Conservation (phyloP, 257 asterid species). For the Solanum ossicruentum region DNA sequence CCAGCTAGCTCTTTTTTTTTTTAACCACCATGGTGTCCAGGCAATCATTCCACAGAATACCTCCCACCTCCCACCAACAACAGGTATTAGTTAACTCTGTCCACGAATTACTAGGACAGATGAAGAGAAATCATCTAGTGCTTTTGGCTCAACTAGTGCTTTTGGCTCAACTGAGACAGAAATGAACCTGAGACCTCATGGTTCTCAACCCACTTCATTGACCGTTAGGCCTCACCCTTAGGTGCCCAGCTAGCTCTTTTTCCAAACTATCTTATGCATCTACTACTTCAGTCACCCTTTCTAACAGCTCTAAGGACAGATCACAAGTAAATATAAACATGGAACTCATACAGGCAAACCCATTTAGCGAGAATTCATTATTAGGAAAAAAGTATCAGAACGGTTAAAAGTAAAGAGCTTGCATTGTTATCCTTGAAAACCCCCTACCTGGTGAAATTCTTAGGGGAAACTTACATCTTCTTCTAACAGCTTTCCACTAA, state of each 20-base stretch:
- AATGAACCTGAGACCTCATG: neutral
- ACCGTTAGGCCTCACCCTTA: neutral
- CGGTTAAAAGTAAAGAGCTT: neutral
- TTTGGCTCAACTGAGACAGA: neutral
- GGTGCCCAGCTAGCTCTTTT: neutral
- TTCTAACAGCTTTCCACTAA: neutral
- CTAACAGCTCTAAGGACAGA: neutral
- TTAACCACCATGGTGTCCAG: neutral
- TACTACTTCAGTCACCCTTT: neutral
- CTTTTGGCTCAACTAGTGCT: neutral
- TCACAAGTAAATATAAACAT: neutral
- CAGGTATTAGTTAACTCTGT: neutral
- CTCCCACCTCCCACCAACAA: neutral
- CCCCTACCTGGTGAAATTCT: neutral
- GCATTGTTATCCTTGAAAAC: neutral
- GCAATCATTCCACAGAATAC: neutral
- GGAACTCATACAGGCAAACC: neutral
- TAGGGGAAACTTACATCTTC: neutral
- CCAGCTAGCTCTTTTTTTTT: neutral
- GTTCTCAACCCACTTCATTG: neutral
- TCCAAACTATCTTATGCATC: neutral
- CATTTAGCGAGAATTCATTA: neutral
- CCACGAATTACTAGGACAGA: neutral
- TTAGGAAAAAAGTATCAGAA: neutral
- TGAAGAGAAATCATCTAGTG: neutral